These are phyloP conservation scores for Sclerospora graminicola DNA, from an alignment of 352 stramenopile species.

Conservation along the genomic window DNA sequence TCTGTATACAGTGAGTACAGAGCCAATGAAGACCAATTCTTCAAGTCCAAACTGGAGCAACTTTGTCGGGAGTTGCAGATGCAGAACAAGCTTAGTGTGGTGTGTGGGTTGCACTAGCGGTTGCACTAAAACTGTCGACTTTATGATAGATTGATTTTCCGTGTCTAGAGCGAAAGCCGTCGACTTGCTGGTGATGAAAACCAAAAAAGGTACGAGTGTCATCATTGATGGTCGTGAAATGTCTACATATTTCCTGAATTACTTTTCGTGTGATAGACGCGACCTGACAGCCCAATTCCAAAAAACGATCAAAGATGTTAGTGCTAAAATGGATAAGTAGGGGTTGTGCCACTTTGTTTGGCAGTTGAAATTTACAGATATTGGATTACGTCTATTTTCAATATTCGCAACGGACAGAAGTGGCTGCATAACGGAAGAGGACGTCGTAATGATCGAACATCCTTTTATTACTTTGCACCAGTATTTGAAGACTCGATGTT, in stretches of 20 bases:
- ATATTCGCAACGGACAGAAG: no score
- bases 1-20: conserved; percentile 32
- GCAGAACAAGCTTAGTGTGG: conserved; percentile 82
- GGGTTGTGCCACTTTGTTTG: conserved; percentile 9
- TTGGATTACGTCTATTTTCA: no score
- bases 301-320: conserved; percentile 83
- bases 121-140: not conserved
- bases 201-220: conserved; percentile 49
- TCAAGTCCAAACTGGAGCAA: conserved; percentile 69
- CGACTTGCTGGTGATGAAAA: conserved; percentile 80
- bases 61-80: conserved; percentile 81
- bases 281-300: conserved; percentile 74
- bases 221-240: not conserved
- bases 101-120: conserved; percentile 6
- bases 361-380: no score
- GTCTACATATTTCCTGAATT: no score
- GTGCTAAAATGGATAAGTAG: conserved; percentile 83
- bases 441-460: no score
- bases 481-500: no score
- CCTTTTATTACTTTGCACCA: no score
- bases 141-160: not conserved
- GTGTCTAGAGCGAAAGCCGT: conserved; percentile 49
- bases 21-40: conserved; percentile 48
- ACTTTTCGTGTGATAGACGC: conserved; percentile 21
- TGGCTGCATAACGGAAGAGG: no score